phyloP scores from a whole-genome alignment of 1,284 basidiomycete genomes.

The Tilletia horrida region DNA sequence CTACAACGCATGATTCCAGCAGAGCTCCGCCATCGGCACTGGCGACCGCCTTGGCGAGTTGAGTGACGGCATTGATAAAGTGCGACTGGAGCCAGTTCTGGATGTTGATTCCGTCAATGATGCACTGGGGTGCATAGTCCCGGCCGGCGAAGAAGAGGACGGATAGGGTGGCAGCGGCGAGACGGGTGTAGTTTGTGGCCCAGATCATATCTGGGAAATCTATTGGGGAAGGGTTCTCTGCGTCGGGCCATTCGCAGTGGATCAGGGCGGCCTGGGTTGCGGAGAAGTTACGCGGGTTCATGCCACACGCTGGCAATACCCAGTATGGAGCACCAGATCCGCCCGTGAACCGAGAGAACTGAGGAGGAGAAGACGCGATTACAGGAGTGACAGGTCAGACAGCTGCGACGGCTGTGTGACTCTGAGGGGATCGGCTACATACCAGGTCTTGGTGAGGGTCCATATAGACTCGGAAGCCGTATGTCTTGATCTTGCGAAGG shows the following conservation, averaged over 20 bases:
- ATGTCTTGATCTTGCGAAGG: conserved; percentile 82
- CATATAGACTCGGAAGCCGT: conserved; percentile 89
- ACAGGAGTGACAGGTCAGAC: not conserved
- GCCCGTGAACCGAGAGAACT: conserved; percentile 97
- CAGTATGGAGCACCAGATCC: conserved; percentile 94
- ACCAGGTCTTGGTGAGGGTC: conserved; percentile 96
- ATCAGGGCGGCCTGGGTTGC: conserved; percentile 74
- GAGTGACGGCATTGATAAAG: conserved; percentile 72
- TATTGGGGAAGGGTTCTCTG: conserved; percentile 66
- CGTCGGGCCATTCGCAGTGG: conserved; percentile 78
- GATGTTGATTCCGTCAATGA: conserved; percentile 87
- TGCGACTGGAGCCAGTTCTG: conserved; percentile 89
- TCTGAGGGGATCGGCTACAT: conserved; percentile 58
- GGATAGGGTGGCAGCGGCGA: conserved; percentile 83
- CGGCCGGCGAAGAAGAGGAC: conserved; percentile 91
- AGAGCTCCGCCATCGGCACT: conserved; percentile 66
- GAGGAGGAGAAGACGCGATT: too few relatives aligned
- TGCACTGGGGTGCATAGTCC: conserved; percentile 82
- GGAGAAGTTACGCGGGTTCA: conserved; percentile 79
- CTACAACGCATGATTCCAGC: conserved; percentile 81
- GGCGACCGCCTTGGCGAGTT: conserved; percentile 70
- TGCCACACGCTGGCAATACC: conserved; percentile 86
- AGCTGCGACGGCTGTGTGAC: not conserved
- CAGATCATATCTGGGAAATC: conserved; percentile 86
- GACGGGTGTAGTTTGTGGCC: conserved; percentile 89